A percentile compares a stretch with the other conserved stretches of the same genome.
Conservation (phyloP, 1,139 yeast species). For the Geotrichum reessii region DNA sequence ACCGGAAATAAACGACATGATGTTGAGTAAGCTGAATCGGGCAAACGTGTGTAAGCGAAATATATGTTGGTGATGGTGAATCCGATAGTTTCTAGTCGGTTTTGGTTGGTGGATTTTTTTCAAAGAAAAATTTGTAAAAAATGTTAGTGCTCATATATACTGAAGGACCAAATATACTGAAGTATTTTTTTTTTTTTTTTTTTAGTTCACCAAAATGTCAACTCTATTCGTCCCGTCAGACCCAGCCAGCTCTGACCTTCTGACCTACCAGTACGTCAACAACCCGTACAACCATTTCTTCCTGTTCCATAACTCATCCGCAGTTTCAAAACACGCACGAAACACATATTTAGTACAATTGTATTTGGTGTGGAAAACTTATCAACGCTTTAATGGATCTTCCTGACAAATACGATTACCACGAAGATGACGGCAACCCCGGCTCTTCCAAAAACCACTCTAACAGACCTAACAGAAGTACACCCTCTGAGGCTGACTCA, state of each 20-base stretch:
- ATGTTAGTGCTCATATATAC: not conserved
- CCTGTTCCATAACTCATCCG: not conserved
- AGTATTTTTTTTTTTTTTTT: not conserved
- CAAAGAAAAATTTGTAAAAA: not conserved
- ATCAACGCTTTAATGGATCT: slow-evolving; percentile 1
- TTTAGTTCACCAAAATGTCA: not conserved
- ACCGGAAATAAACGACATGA: slow-evolving; percentile 3
- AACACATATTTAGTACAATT: not conserved
- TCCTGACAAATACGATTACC: not conserved
- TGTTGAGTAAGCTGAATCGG: not conserved
- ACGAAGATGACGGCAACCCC: slow-evolving; percentile 10
- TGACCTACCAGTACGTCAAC: not conserved
- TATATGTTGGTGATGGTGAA: not conserved
- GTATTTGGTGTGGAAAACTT: slow-evolving; percentile 2
- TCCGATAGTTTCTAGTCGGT: not conserved
- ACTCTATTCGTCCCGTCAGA: not conserved
- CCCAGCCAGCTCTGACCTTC: not conserved
- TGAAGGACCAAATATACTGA: not conserved
- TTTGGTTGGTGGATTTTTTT: not conserved
- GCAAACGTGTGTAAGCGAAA: not conserved
- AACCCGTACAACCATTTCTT: not conserved
- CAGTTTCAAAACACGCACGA: not conserved
- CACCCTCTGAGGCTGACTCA: slow-evolving; percentile 22
- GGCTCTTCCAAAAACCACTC: slow-evolving; percentile 20
- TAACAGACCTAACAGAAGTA: not conserved